Base-by-base conservation (phyloP, 169 alveolate genomes). In the Plasmodium coatneyi region DNA sequence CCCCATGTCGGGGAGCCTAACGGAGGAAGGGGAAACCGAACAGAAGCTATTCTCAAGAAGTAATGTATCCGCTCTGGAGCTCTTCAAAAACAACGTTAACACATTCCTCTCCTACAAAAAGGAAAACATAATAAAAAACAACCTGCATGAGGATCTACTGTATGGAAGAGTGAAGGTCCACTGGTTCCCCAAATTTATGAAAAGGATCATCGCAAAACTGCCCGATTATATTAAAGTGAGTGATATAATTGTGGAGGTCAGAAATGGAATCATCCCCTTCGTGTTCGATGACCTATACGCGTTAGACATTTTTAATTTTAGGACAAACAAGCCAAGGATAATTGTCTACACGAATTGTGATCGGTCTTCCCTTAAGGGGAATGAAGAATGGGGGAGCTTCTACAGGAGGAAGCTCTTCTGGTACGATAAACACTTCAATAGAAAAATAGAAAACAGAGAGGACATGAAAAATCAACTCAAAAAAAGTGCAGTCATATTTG, bases 131-230 rank as follows among this genome's bases (percentile, higher is more conserved):
- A 89, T 89, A 89, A 89, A 78, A 66, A 41, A 71, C 16, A 89
- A 89, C 49, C 34, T 89, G 46, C 43, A 80, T 89, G 94, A 80
- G 32, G 78, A 80, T 78, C n/a, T 80, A 43, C 71, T 89, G 46
- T 80, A 66, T 71, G 94, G 94, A 9, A 7, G 94, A 70, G 91
- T 89, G 14, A 89, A 89, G 28, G 94, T 89, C 6, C 94, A 89
- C 49, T 89, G 97, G 97, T 96, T 96, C 52, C 97, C 97, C 1
- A 84, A 95, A 39, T 95, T 95, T 66, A 84, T 96, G 86, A 95
- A 95, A 72, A 93, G 92, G 56, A 83, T 93, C 32, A 90, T 96
- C 70, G 80, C 87, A 1, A 94, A 95, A 43, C 83, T 96, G 28
- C 87, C 96, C 2, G 97, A 96, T 25, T 93, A 93, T 41, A 91